Evolutionary conservation across 768 basidiomycete genomes (phyloP), one percentile per base, ranked within the genome.

Genomic region (Pleurotus salmoneostramineus): DNA sequence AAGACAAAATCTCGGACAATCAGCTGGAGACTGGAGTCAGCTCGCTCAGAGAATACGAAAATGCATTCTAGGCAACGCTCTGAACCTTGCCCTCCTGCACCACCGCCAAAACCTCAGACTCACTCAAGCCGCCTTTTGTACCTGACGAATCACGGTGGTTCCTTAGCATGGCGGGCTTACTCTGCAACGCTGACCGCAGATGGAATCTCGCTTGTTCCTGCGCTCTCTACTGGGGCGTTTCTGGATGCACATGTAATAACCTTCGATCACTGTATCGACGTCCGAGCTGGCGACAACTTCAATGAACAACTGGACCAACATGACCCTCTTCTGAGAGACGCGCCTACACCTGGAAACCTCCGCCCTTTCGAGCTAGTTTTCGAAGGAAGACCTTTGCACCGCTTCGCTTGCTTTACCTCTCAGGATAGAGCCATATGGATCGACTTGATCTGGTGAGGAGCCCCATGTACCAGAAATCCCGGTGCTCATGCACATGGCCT

Each of bases 361-460:
- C 82, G 81, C 60, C 71, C 85, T 0, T 90, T 91, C 58, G 87
- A 89, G 66, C 63, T 91, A n/a, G 51, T 79, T 14, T 87, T 88
- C 56, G 77, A 82, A 54, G 82, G 76, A 11, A 69, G 74, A 21
- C 69, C 69, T 3, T 73, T 69, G 55, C 85, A 89, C 65, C 81
- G 75, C 56, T 89, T 91, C 66, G 88, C 86, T 0, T 83, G 81
- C 2, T 67, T 72, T 7, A 83, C 83, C 17, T 78, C 83, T 31
- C 76, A 79, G 58, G 87, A 88, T 57, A 75, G 89, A 51, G 88
- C 87, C 3, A 78, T 77, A 6, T 91, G 89, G 89, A 79, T 91
- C 50, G 87, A 85, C 63, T 81, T 84, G 3, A 82, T 91, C 48
- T 91, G 89, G 89, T 89, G 67, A 64, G 76, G 66, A 21, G 32